Conservation (phyloP, 208 protist genomes). For the Leishmania arabica region DNA sequence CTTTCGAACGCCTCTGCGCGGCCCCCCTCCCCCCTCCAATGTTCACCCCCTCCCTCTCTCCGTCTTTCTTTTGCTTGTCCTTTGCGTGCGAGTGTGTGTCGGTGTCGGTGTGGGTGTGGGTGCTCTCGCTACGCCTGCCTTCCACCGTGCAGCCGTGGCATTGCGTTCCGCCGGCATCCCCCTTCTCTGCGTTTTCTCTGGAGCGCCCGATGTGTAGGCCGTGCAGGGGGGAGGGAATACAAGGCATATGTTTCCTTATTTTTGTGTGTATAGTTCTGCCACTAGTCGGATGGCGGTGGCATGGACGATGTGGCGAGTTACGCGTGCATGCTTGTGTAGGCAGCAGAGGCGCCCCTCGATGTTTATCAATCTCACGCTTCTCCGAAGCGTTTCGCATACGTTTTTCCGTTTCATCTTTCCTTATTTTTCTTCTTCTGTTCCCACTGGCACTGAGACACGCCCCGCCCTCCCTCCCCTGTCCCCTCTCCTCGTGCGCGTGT, state of each 20-base stretch:
- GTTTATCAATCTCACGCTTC: not conserved
- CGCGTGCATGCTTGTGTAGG: not conserved
- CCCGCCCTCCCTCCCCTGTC: too few relatives aligned
- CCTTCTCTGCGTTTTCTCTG: not conserved
- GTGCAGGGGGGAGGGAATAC: too few relatives aligned
- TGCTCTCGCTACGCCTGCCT: too few relatives aligned
- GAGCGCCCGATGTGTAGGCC: too few relatives aligned
- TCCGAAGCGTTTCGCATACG: not conserved
- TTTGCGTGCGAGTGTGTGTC: too few relatives aligned
- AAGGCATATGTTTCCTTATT: not conserved
- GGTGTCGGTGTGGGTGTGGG: too few relatives aligned
- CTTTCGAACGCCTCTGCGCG: not conserved
- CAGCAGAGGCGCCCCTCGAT: not conserved
- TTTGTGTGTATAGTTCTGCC: not conserved
- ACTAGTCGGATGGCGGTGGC: not conserved
- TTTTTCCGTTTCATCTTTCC: not conserved
- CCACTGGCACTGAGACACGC: too few relatives aligned
- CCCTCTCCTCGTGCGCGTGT: not conserved
- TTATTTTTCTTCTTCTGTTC: not conserved
- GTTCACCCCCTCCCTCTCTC: constrained; percentile 1
- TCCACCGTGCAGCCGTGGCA: too few relatives aligned
- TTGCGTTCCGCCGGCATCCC: not conserved
- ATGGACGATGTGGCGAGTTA: not conserved
- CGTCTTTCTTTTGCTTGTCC: not conserved
- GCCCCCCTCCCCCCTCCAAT: not conserved